These are phyloP conservation scores for Cairneyella variabilis DNA, from an alignment of 495 filamentous ascomycete species.

Conservation along the genomic window DNA sequence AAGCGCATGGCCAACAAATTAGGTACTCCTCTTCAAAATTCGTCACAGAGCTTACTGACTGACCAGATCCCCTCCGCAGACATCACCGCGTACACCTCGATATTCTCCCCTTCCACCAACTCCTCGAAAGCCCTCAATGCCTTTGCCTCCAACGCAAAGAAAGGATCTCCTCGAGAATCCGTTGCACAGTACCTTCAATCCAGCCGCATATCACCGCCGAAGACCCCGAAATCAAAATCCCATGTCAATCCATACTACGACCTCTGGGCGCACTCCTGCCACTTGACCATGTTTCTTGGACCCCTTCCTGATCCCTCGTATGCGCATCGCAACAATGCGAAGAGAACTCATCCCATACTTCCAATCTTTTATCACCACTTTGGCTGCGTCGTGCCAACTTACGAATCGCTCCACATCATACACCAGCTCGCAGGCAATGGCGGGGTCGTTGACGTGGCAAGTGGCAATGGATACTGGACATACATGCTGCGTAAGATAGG, in stretches of 20 bases:
- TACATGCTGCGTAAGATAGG: constrained; percentile 49
- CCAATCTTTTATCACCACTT: constrained; percentile 68
- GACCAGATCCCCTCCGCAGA: constrained; percentile 44
- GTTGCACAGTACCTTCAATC: constrained; percentile 44
- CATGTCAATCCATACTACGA: constrained; percentile 55
- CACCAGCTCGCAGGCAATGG: constrained; percentile 33
- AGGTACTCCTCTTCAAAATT: constrained; percentile 19
- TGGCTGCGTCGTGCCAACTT: constrained; percentile 55
- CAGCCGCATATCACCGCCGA: constrained; percentile 33
- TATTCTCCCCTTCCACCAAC: constrained; percentile 48
- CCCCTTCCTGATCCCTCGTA: constrained; percentile 14
- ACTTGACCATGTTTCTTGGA: constrained; percentile 17
- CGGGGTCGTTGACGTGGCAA: constrained; percentile 49
- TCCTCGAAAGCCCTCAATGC: constrained; percentile 48
- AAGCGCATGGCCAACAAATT: constrained; percentile 21
- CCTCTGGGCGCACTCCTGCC: constrained; percentile 48
- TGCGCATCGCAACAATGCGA: constrained; percentile 25
- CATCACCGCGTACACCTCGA: constrained; percentile 51
- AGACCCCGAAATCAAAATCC: constrained; percentile 36
- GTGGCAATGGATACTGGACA: constrained; percentile 61
- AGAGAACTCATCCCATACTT: constrained; percentile 49
- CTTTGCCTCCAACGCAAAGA: constrained; percentile 55
- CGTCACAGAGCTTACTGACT: constrained; percentile 31
- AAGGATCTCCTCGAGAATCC: constrained; percentile 44
- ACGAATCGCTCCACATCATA: constrained; percentile 49